Conservation (phyloP, 2,329 filamentous ascomycete genomes). For the Fusarium verticillioides region DNA sequence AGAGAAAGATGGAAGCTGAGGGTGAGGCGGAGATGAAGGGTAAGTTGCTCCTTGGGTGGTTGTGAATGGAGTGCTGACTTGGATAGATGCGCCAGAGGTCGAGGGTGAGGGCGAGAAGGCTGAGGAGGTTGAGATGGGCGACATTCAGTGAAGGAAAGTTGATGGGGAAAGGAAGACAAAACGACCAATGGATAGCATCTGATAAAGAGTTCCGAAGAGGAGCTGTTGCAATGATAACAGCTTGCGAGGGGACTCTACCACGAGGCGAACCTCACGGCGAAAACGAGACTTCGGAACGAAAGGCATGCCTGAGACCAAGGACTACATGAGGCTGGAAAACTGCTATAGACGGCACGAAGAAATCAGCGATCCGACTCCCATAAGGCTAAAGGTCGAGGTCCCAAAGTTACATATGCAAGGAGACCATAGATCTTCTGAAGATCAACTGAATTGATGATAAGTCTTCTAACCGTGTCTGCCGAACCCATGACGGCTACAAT, state of each 20-base stretch:
- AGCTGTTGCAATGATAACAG: neutral
- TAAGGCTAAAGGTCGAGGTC: neutral
- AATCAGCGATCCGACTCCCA: neutral
- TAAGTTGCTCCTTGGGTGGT: constrained; percentile 37
- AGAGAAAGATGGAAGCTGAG: constrained; percentile 62
- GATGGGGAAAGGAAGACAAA: neutral
- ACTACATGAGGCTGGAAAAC: neutral
- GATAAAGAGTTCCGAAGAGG: neutral
- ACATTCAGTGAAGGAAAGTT: constrained; percentile 36
- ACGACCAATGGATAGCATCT: neutral
- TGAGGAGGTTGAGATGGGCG: constrained; percentile 46
- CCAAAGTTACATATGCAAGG: neutral
- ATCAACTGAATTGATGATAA: constrained; percentile 23
- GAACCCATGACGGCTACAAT: neutral
- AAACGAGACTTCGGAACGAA: neutral
- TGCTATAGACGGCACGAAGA: neutral
- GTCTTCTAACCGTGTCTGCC: neutral
- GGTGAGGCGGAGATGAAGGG: constrained; percentile 63
- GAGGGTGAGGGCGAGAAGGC: constrained; percentile 18
- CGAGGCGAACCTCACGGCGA: neutral
- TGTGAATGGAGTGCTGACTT: neutral
- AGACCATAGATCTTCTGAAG: neutral
- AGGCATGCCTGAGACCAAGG: neutral
- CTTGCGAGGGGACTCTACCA: neutral
- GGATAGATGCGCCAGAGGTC: constrained; percentile 39